Base-by-base conservation (phyloP, 441 rosid genomes). In the Brassica hybrid region DNA sequence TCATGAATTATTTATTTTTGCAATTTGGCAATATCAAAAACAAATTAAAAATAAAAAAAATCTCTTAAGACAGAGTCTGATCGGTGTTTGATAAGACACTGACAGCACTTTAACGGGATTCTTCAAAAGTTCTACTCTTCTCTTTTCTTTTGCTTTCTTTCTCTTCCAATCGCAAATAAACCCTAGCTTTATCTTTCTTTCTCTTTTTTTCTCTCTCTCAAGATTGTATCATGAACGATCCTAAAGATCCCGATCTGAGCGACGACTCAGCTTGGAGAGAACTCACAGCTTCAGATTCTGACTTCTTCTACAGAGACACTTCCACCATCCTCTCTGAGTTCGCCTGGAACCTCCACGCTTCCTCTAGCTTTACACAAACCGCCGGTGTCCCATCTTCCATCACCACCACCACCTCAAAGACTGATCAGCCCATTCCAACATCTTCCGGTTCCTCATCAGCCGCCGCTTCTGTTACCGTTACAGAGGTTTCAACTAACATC, bases 261-360 rank as follows among this genome's bases (percentile, higher is more conserved):
- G 69, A 73, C 16, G 82, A 71, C 30, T 80, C 78, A 57, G 30
- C 80, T 30, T 74, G 83, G 85, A 83, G 88, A 90, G 21, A 85
- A 16, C 84, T 87, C 59, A 85, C 76, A 0, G 56, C 58, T 7
- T 43, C 75, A 66, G 85, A 81, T 70, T 76, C 91, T n/a, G 87
- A 83, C 85, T 83, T 94, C 76, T 85, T 91, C 69, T 74, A 84
- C 50, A 77, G 82, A 65, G 95, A 88, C 70, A 36, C 78, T 68
- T 82, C 77, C 50, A 65, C 10, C 57, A 84, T 89, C 63, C 88
- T 90, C 81, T 68, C 84, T 59, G 96, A 92, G 50, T 87, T 92
- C 78, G 85, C 74, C 0, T 94, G 97, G 96, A 85, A 84, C 79
- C 83, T 84, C 57, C 86, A 80, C 5, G 30, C 25, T 48, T 10